Evolutionary conservation across 176 grass and related monocot genomes (phyloP).

Genomic region (Urochloa ruziziensis): DNA sequence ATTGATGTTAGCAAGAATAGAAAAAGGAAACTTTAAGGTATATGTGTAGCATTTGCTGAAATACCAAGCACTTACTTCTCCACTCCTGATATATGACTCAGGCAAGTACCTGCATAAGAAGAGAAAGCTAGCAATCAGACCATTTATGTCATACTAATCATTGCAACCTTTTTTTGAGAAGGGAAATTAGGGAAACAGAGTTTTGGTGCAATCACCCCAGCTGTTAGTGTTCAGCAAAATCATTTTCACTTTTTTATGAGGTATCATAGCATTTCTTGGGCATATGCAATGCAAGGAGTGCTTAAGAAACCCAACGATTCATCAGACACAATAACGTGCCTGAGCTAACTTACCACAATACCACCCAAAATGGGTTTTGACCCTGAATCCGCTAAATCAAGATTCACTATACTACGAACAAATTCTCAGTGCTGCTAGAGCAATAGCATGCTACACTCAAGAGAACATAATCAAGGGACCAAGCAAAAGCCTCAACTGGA

Average conservation of each 20-base stretch:
- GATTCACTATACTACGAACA: background rate
- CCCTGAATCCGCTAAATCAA: background rate
- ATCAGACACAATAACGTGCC: background rate
- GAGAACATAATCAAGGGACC: background rate
- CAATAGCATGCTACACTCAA: background rate
- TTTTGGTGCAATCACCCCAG: background rate
- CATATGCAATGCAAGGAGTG: background rate
- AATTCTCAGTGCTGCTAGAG: background rate
- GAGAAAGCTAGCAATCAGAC: background rate
- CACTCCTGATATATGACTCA: slow-evolving; percentile 30
- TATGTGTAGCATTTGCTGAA: background rate
- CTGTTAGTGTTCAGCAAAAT: background rate
- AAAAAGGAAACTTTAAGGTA: background rate
- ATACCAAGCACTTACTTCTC: slow-evolving; percentile 15
- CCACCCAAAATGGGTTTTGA: background rate
- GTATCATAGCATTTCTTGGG: background rate
- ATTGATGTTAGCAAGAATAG: background rate
- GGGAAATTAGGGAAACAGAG: background rate
- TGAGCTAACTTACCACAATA: background rate
- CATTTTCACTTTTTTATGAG: background rate
- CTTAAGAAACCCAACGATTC: background rate
- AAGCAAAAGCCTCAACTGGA: background rate
- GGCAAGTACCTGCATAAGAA: slow-evolving; percentile 28
- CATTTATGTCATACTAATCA: background rate
- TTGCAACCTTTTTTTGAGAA: background rate